These are phyloP conservation scores for Aspergillus sp. DNA, from an alignment of 2,329 filamentous ascomycete species.

Conservation along the genomic window DNA sequence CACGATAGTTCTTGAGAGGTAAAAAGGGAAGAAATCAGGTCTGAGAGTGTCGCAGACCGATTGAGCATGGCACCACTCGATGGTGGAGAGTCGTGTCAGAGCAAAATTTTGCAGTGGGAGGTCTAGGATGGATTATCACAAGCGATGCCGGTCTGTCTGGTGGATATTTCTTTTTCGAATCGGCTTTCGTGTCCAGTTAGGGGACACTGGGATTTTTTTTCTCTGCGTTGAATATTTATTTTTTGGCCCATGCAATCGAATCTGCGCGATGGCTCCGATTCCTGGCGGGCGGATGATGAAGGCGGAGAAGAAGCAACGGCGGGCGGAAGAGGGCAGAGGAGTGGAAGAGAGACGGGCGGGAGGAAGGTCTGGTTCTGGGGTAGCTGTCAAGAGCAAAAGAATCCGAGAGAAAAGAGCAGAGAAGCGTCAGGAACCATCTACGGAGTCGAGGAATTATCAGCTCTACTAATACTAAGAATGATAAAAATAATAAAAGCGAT, in stretches of 20 bases:
- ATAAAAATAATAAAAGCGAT: too few species aligned
- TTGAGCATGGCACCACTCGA: too few species aligned
- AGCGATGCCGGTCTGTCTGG: too few species aligned
- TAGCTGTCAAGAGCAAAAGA: not conserved
- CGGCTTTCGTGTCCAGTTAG: constrained; percentile 4
- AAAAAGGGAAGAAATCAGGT: not conserved
- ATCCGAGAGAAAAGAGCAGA: not conserved
- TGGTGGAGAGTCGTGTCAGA: too few species aligned
- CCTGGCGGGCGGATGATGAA: not conserved
- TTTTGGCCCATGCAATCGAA: too few species aligned
- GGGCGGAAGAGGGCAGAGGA: not conserved
- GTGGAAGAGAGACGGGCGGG: too few species aligned
- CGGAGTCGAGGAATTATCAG: not conserved
- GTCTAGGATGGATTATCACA: too few species aligned
- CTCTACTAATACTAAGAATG: not conserved
- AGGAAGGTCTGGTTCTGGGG: too few species aligned
- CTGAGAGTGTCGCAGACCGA: not conserved
- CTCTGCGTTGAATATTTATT: not conserved
- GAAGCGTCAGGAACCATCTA: not conserved
- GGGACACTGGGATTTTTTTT: not conserved
- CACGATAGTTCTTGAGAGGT: too few species aligned
- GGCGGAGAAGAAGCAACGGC: constrained; percentile 3
- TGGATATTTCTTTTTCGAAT: too few species aligned
- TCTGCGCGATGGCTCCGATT: too few species aligned
- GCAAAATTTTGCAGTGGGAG: too few species aligned